Evolutionary conservation across 345 rosid genomes (phyloP).

Genomic region (Draba incana): DNA sequence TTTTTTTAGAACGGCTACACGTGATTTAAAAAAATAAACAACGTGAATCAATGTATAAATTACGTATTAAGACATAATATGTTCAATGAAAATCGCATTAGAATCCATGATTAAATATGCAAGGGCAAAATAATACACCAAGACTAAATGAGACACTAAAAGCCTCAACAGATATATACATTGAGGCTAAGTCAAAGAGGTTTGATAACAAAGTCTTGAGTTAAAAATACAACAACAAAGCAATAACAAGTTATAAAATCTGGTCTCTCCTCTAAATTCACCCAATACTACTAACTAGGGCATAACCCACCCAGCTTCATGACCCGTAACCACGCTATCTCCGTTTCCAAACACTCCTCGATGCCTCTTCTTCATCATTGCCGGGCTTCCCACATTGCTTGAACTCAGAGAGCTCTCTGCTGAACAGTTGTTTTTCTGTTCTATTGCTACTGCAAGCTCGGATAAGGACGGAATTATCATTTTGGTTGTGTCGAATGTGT

Average conservation of each 20-base stretch:
- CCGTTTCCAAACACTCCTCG: constrained; percentile 55
- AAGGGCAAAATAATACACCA: not conserved
- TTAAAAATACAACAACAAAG: constrained; percentile 30
- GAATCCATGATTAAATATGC: no score
- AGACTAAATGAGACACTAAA: not conserved
- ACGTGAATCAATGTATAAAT: no score
- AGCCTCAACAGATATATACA: constrained; percentile 3
- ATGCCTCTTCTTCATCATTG: constrained; percentile 62
- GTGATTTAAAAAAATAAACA: no score
- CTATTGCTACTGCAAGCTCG: constrained; percentile 68
- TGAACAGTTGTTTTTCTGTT: constrained; percentile 59
- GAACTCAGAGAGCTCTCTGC: constrained; percentile 77
- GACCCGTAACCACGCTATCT: constrained; percentile 43
- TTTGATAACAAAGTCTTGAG: constrained; percentile 13
- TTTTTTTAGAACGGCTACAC: no score
- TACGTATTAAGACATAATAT: no score
- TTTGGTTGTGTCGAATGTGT: constrained; percentile 34
- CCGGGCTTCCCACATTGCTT: constrained; percentile 53
- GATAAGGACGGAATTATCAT: constrained; percentile 55
- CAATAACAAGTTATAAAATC: not conserved
- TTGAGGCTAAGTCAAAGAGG: not conserved
- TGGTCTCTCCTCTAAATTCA: constrained; percentile 13
- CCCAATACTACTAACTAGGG: constrained; percentile 43
- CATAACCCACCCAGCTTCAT: constrained; percentile 78
- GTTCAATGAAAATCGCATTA: no score